Percentiles rank a stretch among this genome's conserved stretches.
phyloP scores from a whole-genome alignment of 495 filamentous ascomycete species.

The Neurospora sublineolata region DNA sequence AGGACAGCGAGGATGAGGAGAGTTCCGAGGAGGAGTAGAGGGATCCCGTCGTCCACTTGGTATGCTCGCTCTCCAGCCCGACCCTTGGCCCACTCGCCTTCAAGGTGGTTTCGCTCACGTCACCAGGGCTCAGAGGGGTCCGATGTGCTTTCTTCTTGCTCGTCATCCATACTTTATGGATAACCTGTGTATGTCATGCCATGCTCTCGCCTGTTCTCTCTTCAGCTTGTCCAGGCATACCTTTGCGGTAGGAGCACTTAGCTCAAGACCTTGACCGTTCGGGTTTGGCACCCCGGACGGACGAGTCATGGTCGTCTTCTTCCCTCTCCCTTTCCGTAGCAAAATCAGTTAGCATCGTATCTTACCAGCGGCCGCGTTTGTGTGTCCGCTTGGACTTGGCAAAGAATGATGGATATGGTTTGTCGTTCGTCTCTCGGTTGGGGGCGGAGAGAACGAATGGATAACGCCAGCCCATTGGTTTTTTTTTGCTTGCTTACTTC shows the following conservation, averaged over 20 bases:
- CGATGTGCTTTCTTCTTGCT: background rate
- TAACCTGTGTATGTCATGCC: background rate
- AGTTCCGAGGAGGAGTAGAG: slow-evolving; percentile 28
- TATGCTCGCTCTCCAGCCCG: background rate
- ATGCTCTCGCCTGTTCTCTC: background rate
- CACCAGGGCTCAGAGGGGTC: background rate
- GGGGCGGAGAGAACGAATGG: background rate
- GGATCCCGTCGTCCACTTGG: background rate
- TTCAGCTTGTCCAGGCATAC: background rate
- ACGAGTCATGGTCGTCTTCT: background rate
- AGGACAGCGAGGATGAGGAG: slow-evolving; percentile 28
- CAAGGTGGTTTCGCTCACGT: background rate
- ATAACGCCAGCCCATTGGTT: background rate
- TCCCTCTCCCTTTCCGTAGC: background rate
- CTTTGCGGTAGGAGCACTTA: background rate
- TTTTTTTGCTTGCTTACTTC: background rate
- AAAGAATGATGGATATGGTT: background rate
- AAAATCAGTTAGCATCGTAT: background rate
- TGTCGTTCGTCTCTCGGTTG: background rate
- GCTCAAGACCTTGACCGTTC: background rate
- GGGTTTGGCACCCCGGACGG: background rate
- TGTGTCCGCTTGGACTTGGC: background rate
- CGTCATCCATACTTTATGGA: background rate
- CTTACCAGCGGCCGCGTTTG: background rate
- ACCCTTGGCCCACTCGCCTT: background rate